Percentiles rank a stretch among this genome's conserved stretches.
phyloP scores from a whole-genome alignment of 805 yeast species.

The Candida berthetii region DNA sequence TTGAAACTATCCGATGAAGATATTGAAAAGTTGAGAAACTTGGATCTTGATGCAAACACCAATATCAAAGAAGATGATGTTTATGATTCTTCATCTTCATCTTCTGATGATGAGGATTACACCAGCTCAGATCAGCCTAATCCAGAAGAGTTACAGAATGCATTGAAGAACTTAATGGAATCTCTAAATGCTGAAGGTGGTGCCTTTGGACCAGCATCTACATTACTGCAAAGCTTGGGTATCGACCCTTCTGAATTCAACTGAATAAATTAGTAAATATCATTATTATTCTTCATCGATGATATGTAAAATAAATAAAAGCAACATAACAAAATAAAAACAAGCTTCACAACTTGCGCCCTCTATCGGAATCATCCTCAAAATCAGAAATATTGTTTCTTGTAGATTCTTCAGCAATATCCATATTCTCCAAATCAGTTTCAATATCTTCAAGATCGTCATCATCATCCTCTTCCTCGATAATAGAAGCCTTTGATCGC shows the following conservation, averaged over 20 bases:
- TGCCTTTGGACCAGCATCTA: constrained; percentile 27
- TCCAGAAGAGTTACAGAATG: constrained; percentile 4
- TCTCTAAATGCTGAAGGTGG: constrained; percentile 22
- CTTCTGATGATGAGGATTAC: constrained; percentile 10
- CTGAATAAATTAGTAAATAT: not conserved
- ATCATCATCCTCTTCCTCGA: constrained; percentile 19
- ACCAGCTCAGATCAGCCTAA: constrained; percentile 11
- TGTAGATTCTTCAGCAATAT: constrained; percentile 11
- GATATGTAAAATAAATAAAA: not conserved
- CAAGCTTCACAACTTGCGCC: not conserved
- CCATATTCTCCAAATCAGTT: constrained; percentile 15
- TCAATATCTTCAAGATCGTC: constrained; percentile 12
- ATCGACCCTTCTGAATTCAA: not conserved
- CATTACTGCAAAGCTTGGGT: constrained; percentile 27
- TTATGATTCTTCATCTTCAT: constrained; percentile 1
- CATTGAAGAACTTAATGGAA: constrained; percentile 20
- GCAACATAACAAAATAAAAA: not conserved
- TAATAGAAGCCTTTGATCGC: constrained; percentile 12
- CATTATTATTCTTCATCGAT: too few relatives aligned
- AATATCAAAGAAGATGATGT: constrained; percentile 5
- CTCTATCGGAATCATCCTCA: constrained; percentile 14
- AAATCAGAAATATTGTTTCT: constrained; percentile 16
- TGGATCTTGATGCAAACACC: constrained; percentile 13
- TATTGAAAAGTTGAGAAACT: constrained; percentile 28
- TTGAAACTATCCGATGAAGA: constrained; percentile 40